Evolutionary conservation across 306 rosid species (phyloP), one percentile per base, ranked within the genome.

Genomic region (Cucurbita ficifolia): DNA sequence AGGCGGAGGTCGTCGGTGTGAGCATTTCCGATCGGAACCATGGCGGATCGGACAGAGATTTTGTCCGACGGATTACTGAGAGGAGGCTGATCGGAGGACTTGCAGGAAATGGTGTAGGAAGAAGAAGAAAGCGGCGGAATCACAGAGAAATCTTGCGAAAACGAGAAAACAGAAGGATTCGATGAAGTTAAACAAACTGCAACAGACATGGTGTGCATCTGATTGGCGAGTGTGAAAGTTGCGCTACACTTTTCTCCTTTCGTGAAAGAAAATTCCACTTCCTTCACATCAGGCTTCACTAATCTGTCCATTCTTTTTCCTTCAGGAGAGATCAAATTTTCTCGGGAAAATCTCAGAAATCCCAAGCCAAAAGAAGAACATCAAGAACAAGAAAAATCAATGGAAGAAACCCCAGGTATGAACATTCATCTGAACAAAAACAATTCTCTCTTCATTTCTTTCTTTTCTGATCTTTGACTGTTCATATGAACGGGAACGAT

Each of bases 131-230:
- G 94, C 3, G 97, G 97, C 3, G 95, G 87, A 70, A 94, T 83
- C 10, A 86, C 57, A 22, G 96, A 87, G 74, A 79, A 84, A 17
- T 80, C 77, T 4, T 81, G 86, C 21, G 89, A 53, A 63, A 89
- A 57, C 10, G 92, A 79, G 72, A 87, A 94, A 1, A 79, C 39
- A 16, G 83, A 35, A 1, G 97, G 87, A 76, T 86, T 86, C 40
- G 96, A 40, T 71, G 96, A 83, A 57, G 89, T 84, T n/a, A 94
- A 74, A n/a, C 86, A 82, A 8, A 94, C 97, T 17, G 96, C 98
- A 16, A 90, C 98, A 38, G 92, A 16, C 97, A 94, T 94, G 86
- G 96, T 87, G 92, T 94, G 97, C 96, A 94, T 90, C 29, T 90
- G 90, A 46, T 94, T 94, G 21, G 84, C 84, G 11, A 94, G 84